Conservation (phyloP, 306 rosid genomes). For the Mimosa bimucronata region DNA sequence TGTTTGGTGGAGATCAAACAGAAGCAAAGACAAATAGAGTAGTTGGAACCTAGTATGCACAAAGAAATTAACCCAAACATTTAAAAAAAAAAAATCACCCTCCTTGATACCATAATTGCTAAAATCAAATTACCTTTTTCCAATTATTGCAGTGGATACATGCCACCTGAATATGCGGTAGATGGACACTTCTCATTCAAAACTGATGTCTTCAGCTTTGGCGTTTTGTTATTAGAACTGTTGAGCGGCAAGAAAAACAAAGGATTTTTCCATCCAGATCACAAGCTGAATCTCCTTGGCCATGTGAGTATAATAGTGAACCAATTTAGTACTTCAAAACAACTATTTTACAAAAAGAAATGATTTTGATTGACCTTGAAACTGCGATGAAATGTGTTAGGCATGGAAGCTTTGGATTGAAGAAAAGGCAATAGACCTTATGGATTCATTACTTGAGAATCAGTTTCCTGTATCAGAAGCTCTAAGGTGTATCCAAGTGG, state of each 20-base stretch:
- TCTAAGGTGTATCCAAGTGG: conserved; percentile 54
- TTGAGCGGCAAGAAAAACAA: conserved; percentile 13
- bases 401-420: conserved; percentile 68
- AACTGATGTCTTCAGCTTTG: conserved; percentile 6
- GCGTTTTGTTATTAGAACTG: neutral
- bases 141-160: conserved; percentile 38
- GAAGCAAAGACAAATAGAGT: conserved; percentile 40
- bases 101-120: neutral
- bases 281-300: conserved; percentile 12
- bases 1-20: conserved; percentile 31
- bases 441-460: conserved; percentile 40
- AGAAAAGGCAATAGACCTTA: conserved; percentile 47
- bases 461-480: conserved; percentile 26
- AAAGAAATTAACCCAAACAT: neutral
- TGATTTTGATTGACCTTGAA: neutral
- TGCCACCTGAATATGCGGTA: conserved; percentile 45
- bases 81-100: neutral
- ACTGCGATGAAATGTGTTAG: neutral
- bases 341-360: no score
- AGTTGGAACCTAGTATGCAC: conserved; percentile 47
- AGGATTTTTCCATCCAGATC: conserved; percentile 10
- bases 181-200: conserved; percentile 8
- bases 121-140: neutral
- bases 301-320: neutral
- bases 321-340: neutral